A percentile compares a stretch with the other conserved stretches of the same genome.
These are phyloP conservation scores for Heterobasidion irregulare DNA, from an alignment of 1,284 basidiomycete species.

Conservation along the genomic window DNA sequence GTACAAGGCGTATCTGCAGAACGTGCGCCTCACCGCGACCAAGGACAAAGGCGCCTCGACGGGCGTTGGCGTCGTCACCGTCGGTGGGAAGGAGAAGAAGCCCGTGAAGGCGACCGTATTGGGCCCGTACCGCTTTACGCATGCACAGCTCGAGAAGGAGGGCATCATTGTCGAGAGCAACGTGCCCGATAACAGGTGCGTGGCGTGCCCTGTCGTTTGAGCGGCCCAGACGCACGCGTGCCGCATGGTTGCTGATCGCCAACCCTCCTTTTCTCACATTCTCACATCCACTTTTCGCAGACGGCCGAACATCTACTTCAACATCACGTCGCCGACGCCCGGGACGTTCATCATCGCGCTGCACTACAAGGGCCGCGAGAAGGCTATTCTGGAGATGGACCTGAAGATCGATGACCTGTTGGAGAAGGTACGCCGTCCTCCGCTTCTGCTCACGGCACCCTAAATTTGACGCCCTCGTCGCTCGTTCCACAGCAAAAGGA, in stretches of 20 bases:
- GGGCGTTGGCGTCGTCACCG: slow-evolving; percentile 90
- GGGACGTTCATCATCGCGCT: slow-evolving; percentile 98
- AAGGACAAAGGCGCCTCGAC: slow-evolving; percentile 81
- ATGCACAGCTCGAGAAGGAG: slow-evolving; percentile 97
- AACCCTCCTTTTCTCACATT: too few species aligned
- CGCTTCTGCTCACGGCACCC: not conserved
- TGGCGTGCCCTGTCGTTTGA: slow-evolving; percentile 4
- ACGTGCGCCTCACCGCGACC: slow-evolving; percentile 84
- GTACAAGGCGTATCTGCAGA: slow-evolving; percentile 99
- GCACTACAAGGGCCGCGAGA: slow-evolving; percentile 98
- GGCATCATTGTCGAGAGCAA: slow-evolving; percentile 99
- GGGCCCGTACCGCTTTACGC: slow-evolving; percentile 95
- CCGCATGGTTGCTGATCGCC: too few species aligned
- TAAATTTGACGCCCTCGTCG: slow-evolving; percentile 7
- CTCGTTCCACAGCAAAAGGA: slow-evolving; percentile 80
- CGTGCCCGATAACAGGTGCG: slow-evolving; percentile 91
- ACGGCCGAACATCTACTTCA: slow-evolving; percentile 97
- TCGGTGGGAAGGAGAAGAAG: slow-evolving; percentile 98
- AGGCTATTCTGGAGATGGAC: slow-evolving; percentile 99
- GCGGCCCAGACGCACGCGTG: not conserved
- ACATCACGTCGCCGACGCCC: slow-evolving; percentile 93
- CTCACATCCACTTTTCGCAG: slow-evolving; percentile 30
- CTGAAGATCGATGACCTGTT: slow-evolving; percentile 97
- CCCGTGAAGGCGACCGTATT: slow-evolving; percentile 77
- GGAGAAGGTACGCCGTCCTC: slow-evolving; percentile 66